Percentiles rank a stretch among this genome's conserved stretches.
These are phyloP conservation scores for Leccinum subtestaceum DNA, from an alignment of 768 basidiomycete genomes.

Conservation along the genomic window DNA sequence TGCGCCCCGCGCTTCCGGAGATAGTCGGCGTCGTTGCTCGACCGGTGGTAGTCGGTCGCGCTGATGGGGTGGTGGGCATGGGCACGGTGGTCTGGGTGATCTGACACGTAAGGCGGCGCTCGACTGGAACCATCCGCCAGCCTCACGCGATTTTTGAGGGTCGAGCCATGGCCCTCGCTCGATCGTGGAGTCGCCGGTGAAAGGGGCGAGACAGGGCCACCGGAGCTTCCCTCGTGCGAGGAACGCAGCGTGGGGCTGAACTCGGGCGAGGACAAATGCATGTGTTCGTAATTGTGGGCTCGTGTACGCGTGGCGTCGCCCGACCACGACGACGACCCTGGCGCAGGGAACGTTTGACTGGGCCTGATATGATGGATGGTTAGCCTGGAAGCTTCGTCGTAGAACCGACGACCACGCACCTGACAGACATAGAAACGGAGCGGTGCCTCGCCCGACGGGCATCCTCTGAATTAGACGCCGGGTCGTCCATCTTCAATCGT, in stretches of 20 bases:
- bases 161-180: constrained; percentile 19
- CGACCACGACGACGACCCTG: constrained; percentile 29
- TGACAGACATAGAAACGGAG: constrained; percentile 41
- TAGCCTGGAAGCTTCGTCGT: not conserved
- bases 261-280: constrained; percentile 14
- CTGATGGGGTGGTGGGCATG: constrained; percentile 8
- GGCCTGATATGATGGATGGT: constrained; percentile 11
- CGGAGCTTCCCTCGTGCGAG: constrained; percentile 45
- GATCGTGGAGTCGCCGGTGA: constrained; percentile 53
- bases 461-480: constrained; percentile 16
- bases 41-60: constrained; percentile 12
- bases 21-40: not conserved
- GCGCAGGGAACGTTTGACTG: constrained; percentile 16
- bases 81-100: constrained; percentile 17
- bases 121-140: constrained; percentile 12
- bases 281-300: constrained; percentile 14
- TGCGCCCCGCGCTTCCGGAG: constrained; percentile 13
- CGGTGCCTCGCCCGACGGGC: constrained; percentile 41
- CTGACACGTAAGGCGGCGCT: constrained; percentile 1
- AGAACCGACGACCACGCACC: constrained; percentile 18
- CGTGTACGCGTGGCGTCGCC: constrained; percentile 16
- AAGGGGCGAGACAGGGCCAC: constrained; percentile 50
- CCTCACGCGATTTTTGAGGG: constrained; percentile 15
- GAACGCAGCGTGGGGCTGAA: constrained; percentile 30
- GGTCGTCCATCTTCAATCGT: constrained; percentile 58